Conservation (phyloP, 163 green algal genomes). For the Chlamydomonas reinhardtii region DNA sequence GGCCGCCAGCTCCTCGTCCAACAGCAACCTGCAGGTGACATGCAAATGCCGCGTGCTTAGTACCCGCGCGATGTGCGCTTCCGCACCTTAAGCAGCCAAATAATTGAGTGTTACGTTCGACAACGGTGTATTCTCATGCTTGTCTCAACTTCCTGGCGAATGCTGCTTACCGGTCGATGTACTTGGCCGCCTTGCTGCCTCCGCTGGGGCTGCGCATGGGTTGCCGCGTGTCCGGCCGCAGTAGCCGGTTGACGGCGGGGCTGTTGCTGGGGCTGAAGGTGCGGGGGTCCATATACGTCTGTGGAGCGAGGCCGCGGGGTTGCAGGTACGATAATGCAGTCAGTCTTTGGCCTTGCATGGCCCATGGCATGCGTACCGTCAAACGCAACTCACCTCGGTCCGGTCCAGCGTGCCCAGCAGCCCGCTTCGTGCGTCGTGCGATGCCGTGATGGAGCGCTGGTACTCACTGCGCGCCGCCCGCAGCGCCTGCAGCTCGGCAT, state of each 20-base stretch:
- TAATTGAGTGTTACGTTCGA: too few species aligned
- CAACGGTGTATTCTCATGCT: too few species aligned
- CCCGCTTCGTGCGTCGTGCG: not conserved
- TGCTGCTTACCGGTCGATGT: slow-evolving; percentile 18
- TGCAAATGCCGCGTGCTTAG: too few species aligned
- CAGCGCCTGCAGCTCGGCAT: slow-evolving; percentile 21
- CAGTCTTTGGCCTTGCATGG: too few species aligned
- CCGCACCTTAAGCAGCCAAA: too few species aligned
- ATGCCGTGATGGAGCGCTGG: not conserved
- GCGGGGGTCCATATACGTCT: not conserved
- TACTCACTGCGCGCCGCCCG: slow-evolving; percentile 24
- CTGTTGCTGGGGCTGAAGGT: slow-evolving; percentile 24
- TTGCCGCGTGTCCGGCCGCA: not conserved
- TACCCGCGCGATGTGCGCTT: too few species aligned
- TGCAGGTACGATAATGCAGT: not conserved
- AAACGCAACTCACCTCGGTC: not conserved
- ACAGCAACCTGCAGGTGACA: not conserved
- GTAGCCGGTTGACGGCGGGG: slow-evolving; percentile 2
- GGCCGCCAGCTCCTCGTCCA: slow-evolving; percentile 11
- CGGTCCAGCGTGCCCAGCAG: not conserved
- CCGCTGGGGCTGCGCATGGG: not conserved
- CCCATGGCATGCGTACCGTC: too few species aligned
- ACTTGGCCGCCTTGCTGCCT: slow-evolving; percentile 27
- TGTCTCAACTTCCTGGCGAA: too few species aligned
- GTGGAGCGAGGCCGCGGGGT: too few species aligned